Conservation (phyloP, 495 filamentous ascomycete genomes). For the Penicillium flavigenum region DNA sequence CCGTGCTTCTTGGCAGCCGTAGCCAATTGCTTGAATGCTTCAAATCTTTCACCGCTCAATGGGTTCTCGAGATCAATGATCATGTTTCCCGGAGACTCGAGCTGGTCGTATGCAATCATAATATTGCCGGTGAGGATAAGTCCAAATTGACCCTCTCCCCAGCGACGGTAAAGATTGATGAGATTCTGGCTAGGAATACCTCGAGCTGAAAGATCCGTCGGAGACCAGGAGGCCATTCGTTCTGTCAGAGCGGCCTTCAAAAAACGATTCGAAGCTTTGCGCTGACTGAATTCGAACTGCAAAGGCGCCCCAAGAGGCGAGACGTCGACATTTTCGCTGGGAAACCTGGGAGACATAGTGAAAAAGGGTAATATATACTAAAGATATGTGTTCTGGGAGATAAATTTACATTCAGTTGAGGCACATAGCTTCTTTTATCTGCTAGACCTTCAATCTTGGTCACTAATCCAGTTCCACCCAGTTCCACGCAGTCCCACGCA, state of each 20-base stretch:
- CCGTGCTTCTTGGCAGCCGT: constrained; percentile 51
- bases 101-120: constrained; percentile 58
- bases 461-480: background rate
- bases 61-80: constrained; percentile 52
- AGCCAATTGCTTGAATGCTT: constrained; percentile 55
- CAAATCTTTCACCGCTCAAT: constrained; percentile 55
- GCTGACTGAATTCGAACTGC: constrained; percentile 56
- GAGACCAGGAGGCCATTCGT: constrained; percentile 55
- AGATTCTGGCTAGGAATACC: constrained; percentile 59
- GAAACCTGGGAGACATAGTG: constrained; percentile 1
- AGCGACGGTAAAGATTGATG: constrained; percentile 58
- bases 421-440: constrained; percentile 1
- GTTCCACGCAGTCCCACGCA: background rate
- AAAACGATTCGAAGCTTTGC: constrained; percentile 57
- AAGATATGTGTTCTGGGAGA: background rate
- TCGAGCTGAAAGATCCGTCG: constrained; percentile 44
- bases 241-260: constrained; percentile 67
- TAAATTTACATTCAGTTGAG: background rate
- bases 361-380: background rate
- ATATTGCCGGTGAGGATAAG: constrained; percentile 62
- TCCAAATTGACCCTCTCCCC: constrained; percentile 58
- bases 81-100: constrained; percentile 57
- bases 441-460: background rate
- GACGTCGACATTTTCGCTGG: constrained; percentile 39
- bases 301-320: constrained; percentile 55